These are phyloP conservation scores for Amaranthus hypochondriacus DNA, from an alignment of 148 eudicot species.

Conservation along the genomic window DNA sequence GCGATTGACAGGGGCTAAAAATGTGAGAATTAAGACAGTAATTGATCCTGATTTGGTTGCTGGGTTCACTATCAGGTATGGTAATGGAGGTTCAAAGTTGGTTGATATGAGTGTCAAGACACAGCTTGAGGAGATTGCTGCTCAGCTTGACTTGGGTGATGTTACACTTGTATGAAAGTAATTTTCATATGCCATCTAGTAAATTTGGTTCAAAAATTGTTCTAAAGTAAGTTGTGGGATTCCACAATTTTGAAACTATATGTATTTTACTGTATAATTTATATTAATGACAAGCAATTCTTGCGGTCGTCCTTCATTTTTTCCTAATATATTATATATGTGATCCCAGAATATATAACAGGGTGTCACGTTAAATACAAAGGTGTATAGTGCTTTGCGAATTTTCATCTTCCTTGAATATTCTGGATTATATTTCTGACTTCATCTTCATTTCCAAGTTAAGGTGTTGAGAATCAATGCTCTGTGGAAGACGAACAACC, in stretches of 20 bases:
- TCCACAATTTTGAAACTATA: conserved; percentile 25
- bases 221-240: conserved; percentile 11
- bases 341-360: background rate
- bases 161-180: conserved; percentile 44
- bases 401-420: no score
- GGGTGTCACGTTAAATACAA: background rate
- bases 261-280: conserved; percentile 23
- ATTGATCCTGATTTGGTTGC: conserved; percentile 74
- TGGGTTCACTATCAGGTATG: conserved; percentile 85
- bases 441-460: no score
- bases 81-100: conserved; percentile 61
- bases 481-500: background rate
- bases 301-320: conserved; percentile 1
- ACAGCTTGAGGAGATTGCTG: conserved; percentile 82
- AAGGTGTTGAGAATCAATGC: no score
- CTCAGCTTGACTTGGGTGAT: conserved; percentile 67
- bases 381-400: background rate
- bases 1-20: conserved; percentile 71
- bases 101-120: conserved; percentile 93
- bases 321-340: background rate
- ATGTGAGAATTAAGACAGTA: conserved; percentile 78
- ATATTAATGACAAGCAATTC: conserved; percentile 17
- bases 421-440: no score
- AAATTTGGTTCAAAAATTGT: conserved; percentile 10
- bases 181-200: background rate